Evolutionary conservation across 2,329 filamentous ascomycete genomes (phyloP).

Genomic region (Phaeosphaeriaceae sp.): DNA sequence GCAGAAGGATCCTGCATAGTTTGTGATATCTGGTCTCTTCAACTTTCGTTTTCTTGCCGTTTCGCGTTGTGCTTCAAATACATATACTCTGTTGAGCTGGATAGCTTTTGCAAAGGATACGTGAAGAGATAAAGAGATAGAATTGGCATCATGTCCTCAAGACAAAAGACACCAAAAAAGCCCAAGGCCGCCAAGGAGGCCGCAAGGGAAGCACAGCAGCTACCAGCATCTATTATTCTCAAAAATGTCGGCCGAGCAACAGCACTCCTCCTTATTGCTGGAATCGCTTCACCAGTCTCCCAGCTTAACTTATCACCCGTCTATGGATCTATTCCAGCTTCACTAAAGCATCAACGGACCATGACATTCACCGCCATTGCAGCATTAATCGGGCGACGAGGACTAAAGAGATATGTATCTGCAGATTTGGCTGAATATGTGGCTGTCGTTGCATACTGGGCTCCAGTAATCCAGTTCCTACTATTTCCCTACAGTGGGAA

Average conservation of each 20-base stretch:
- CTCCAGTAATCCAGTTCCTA: conserved; percentile 74
- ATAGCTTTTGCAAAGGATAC: background rate
- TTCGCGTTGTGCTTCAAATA: background rate
- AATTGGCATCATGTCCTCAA: conserved; percentile 36
- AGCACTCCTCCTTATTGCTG: conserved; percentile 62
- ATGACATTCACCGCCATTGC: conserved; percentile 70
- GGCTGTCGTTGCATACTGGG: conserved; percentile 76
- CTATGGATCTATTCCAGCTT: conserved; percentile 82
- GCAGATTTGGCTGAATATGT: conserved; percentile 60
- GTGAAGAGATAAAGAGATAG: conserved; percentile 15
- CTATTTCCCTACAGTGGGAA: conserved; percentile 70
- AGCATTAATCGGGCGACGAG: conserved; percentile 73
- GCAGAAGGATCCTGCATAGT: conserved; percentile 10
- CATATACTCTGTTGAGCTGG: background rate
- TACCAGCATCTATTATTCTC: conserved; percentile 30
- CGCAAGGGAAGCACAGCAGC: conserved; percentile 29
- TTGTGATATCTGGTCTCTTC: conserved; percentile 12
- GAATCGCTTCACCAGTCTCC: conserved; percentile 72
- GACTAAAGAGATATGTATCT: conserved; percentile 59
- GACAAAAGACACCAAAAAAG: conserved; percentile 43
- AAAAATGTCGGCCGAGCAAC: conserved; percentile 42
- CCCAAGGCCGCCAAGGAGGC: conserved; percentile 39
- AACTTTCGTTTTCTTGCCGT: background rate
- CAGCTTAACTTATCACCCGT: conserved; percentile 82
- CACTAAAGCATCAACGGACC: conserved; percentile 72